Evolutionary conservation across 1,139 yeast genomes (phyloP).

Genomic region (Pichiaceae sp.): DNA sequence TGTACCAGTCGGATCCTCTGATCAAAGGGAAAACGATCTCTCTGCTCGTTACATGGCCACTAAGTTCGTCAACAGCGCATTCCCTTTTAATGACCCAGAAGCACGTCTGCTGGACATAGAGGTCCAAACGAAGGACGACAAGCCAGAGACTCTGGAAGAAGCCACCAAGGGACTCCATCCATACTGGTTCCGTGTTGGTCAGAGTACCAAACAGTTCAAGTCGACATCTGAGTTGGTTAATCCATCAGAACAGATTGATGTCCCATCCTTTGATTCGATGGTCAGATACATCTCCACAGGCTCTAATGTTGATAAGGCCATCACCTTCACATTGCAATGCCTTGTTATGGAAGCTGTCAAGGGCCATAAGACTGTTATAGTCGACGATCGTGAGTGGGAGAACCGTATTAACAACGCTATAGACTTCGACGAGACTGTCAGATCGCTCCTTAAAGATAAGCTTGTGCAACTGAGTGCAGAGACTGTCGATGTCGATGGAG

Average conservation of each 20-base stretch:
- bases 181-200: slow-evolving; percentile 47
- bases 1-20: slow-evolving; percentile 5
- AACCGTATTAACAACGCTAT: slow-evolving; percentile 65
- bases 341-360: slow-evolving; percentile 57
- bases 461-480: slow-evolving; percentile 15
- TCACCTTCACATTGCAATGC: slow-evolving; percentile 43
- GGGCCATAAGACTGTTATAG: slow-evolving; percentile 46
- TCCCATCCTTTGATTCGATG: slow-evolving; percentile 24
- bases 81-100: slow-evolving; percentile 59
- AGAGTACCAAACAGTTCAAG: slow-evolving; percentile 25
- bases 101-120: slow-evolving; percentile 63
- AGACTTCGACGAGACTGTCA: slow-evolving; percentile 50
- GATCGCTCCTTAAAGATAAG: slow-evolving; percentile 27
- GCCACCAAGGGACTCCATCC: slow-evolving; percentile 81
- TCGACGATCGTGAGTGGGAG: slow-evolving; percentile 70
- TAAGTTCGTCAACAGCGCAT: slow-evolving; percentile 57
- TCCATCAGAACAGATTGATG: slow-evolving; percentile 21
- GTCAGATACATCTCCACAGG: slow-evolving; percentile 24
- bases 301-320: slow-evolving; percentile 29
- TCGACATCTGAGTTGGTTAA: slow-evolving; percentile 32
- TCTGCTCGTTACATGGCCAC: slow-evolving; percentile 54
- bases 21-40: slow-evolving; percentile 23
- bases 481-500: slow-evolving; percentile 10
- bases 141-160: slow-evolving; percentile 69
- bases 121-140: slow-evolving; percentile 45